Conservation (phyloP, 202 grass and related monocot genomes). For the Panicum virgatum region DNA sequence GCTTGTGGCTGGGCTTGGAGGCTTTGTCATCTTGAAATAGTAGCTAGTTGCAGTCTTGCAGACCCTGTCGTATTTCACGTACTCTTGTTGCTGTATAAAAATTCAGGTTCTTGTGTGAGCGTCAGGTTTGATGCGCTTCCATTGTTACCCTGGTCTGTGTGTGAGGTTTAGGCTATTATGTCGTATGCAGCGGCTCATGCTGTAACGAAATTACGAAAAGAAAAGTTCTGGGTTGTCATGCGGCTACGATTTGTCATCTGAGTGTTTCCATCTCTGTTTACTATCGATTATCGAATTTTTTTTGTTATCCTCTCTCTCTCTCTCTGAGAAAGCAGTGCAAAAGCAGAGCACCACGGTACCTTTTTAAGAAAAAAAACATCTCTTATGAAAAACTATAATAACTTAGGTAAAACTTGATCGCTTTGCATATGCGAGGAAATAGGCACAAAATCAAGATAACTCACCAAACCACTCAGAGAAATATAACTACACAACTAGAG, state of each 20-base stretch:
- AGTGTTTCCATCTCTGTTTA: background rate
- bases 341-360: background rate
- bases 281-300: background rate
- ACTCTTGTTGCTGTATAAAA: background rate
- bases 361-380: background rate
- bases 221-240: background rate
- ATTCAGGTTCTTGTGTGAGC: background rate
- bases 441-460: background rate
- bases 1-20: background rate
- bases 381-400: background rate
- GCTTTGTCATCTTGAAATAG: constrained; percentile 6
- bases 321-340: background rate
- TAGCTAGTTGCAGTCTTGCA: background rate
- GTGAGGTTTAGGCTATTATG: background rate
- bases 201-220: background rate
- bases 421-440: too few relatives aligned
- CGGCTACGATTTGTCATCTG: background rate
- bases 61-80: background rate
- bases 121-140: background rate
- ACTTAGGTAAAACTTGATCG: too few relatives aligned
- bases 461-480: background rate
- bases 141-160: background rate
- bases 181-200: background rate
- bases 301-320: background rate
- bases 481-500: background rate